Conservation (phyloP, 768 basidiomycete genomes). For the Leccinum broughii region DNA sequence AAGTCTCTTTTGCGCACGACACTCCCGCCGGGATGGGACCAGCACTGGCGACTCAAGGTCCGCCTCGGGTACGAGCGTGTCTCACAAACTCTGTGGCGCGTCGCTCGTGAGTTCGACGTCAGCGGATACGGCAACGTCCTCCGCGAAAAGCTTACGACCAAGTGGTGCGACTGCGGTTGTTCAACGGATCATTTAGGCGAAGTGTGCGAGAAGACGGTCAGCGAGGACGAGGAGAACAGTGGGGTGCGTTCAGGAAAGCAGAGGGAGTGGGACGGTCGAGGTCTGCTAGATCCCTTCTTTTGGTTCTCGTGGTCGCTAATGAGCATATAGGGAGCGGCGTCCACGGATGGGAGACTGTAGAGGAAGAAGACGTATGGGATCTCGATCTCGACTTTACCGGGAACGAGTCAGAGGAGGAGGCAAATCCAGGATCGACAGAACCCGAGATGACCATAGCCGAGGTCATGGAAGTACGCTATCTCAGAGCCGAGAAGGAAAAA, state of each 20-base stretch:
- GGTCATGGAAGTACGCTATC: constrained; percentile 72
- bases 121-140: constrained; percentile 69
- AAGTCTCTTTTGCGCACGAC: constrained; percentile 34
- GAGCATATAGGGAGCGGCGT: constrained; percentile 50
- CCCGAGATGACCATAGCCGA: constrained; percentile 64
- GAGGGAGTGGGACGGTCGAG: constrained; percentile 76
- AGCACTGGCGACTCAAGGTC: constrained; percentile 60
- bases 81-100: constrained; percentile 65
- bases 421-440: constrained; percentile 36
- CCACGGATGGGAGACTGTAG: constrained; percentile 71
- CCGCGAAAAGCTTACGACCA: constrained; percentile 68
- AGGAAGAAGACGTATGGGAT: constrained; percentile 79
- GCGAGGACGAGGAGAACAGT: constrained; percentile 66
- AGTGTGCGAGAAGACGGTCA: constrained; percentile 71
- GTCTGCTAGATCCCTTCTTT: constrained; percentile 27
- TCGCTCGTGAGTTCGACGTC: constrained; percentile 70
- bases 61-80: constrained; percentile 65
- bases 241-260: constrained; percentile 63
- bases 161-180: constrained; percentile 83
- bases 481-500: constrained; percentile 70
- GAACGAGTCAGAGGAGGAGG: constrained; percentile 50
- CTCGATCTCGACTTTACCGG: constrained; percentile 65
- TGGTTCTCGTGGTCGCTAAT: background rate
- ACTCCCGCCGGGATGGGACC: constrained; percentile 46
- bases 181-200: constrained; percentile 77